Conservation (phyloP, 148 eudicot species). For the Fallopia convolvulus region DNA sequence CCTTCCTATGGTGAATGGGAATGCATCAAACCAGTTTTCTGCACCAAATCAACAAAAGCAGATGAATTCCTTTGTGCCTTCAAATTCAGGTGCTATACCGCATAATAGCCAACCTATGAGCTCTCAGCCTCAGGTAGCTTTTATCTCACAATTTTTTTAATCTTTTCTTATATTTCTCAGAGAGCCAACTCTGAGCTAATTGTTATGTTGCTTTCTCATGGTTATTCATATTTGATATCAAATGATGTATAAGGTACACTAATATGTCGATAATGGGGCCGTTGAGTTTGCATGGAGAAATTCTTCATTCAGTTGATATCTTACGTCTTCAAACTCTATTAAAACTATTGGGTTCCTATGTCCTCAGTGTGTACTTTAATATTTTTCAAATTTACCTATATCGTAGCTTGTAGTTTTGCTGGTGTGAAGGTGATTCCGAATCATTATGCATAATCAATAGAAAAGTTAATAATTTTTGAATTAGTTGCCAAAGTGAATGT, state of each 20-base stretch:
- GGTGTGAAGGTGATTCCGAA: not conserved
- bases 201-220: not conserved
- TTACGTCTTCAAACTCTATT: not conserved
- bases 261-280: not conserved
- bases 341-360: not conserved
- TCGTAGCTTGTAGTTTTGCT: not conserved
- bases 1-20: slow-evolving; percentile 2
- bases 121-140: slow-evolving; percentile 56
- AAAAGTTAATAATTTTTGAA: not conserved
- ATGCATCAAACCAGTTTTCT: slow-evolving; percentile 21
- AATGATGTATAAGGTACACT: not conserved
- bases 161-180: not conserved
- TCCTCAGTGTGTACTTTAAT: not conserved
- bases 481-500: not conserved
- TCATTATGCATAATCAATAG: not conserved
- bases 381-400: not conserved
- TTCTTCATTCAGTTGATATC: not conserved
- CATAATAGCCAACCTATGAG: slow-evolving; percentile 25
- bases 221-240: not conserved
- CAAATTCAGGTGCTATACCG: slow-evolving; percentile 15
- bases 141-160: not conserved
- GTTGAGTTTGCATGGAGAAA: not conserved
- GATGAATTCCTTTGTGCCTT: slow-evolving; percentile 24
- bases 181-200: not conserved
- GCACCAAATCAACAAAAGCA: slow-evolving; percentile 26